These are phyloP conservation scores for Lolium multiflorum DNA, from an alignment of 176 grass and related monocot species.

Conservation along the genomic window DNA sequence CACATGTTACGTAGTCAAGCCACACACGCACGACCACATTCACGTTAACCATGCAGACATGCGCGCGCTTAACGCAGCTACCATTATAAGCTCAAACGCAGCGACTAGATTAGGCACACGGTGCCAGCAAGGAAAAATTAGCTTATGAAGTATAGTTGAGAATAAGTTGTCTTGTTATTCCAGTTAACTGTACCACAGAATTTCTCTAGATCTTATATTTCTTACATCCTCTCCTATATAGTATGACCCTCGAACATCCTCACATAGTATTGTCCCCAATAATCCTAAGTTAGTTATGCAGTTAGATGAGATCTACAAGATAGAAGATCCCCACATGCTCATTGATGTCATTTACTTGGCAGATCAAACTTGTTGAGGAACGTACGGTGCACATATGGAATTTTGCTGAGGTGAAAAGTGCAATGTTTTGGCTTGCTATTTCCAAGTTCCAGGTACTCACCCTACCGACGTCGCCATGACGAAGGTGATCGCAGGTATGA, in stretches of 20 bases:
- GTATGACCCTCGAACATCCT: not conserved
- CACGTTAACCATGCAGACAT: not conserved
- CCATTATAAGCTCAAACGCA: not conserved
- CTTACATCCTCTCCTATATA: not conserved
- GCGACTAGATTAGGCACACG: not conserved
- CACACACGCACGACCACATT: not conserved
- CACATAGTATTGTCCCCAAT: too few relatives aligned
- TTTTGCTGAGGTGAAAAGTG: not conserved
- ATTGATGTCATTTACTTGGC: not conserved
- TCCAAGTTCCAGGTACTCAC: conserved; percentile 39
- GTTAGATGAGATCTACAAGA: not conserved
- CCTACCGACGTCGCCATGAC: conserved; percentile 70
- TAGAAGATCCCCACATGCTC: not conserved
- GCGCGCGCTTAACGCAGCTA: not conserved
- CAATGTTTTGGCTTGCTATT: not conserved
- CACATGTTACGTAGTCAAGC: not conserved
- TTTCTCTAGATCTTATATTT: not conserved
- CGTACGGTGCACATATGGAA: not conserved
- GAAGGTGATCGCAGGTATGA: conserved; percentile 69
- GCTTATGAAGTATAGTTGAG: not conserved
- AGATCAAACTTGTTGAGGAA: not conserved
- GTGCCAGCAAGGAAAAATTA: not conserved
- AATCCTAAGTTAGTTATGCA: not conserved
- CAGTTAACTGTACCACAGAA: not conserved
- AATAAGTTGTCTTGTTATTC: not conserved